Evolutionary conservation across 306 rosid species (phyloP).

Genomic region (Ormosia emarginata): DNA sequence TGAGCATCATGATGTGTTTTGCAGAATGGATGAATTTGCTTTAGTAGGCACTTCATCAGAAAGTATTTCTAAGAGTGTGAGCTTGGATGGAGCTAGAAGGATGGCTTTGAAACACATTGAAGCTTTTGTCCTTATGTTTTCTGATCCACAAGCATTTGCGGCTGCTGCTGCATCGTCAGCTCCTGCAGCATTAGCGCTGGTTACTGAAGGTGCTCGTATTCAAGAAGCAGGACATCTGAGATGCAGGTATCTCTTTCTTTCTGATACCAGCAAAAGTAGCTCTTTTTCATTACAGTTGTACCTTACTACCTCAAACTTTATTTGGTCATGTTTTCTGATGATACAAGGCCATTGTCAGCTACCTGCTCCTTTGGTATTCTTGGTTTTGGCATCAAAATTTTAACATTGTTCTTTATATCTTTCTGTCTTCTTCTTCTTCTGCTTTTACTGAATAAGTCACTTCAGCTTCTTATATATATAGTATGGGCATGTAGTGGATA

Average conservation of each 20-base stretch:
- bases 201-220: slow-evolving; percentile 91
- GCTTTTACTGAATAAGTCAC: background rate
- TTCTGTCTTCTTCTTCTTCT: background rate
- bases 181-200: slow-evolving; percentile 86
- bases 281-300: background rate
- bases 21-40: slow-evolving; percentile 98
- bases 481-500: background rate
- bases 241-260: slow-evolving; percentile 74
- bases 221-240: slow-evolving; percentile 97
- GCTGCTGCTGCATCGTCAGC: slow-evolving; percentile 88
- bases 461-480: background rate
- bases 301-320: background rate
- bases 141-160: slow-evolving; percentile 86
- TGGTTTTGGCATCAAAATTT: background rate
- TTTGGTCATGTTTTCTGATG: slow-evolving; percentile 7
- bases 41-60: slow-evolving; percentile 72
- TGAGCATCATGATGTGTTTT: slow-evolving; percentile 21
- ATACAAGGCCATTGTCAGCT: background rate
- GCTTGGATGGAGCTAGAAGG: slow-evolving; percentile 91
- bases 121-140: slow-evolving; percentile 76
- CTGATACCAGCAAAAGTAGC: background rate
- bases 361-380: background rate
- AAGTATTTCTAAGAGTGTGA: slow-evolving; percentile 74
- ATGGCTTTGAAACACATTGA: slow-evolving; percentile 95
- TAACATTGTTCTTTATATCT: background rate